phyloP scores from a whole-genome alignment of 352 stramenopile species.

The Phytophthora sojae region DNA sequence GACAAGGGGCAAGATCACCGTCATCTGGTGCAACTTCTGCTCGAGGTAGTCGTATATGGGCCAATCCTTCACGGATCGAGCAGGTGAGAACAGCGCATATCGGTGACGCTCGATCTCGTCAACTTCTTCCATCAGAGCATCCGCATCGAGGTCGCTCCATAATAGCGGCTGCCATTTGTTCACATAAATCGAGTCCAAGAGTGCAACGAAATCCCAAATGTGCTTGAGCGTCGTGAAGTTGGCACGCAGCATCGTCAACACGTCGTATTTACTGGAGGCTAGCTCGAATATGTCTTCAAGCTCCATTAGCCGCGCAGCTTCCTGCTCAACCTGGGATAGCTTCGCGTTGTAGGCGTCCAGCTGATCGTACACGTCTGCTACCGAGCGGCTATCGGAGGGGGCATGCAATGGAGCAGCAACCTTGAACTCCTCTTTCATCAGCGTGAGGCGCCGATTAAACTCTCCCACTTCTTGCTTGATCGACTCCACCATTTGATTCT shows the following conservation, averaged over 20 bases:
- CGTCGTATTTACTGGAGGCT: slow-evolving; percentile 76
- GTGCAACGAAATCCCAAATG: slow-evolving; percentile 94
- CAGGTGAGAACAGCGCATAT: slow-evolving; percentile 57
- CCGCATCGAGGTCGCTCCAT: slow-evolving; percentile 92
- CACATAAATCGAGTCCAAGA: slow-evolving; percentile 77
- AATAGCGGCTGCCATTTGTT: slow-evolving; percentile 87
- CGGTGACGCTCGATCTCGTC: slow-evolving; percentile 78
- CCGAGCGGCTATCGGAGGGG: slow-evolving; percentile 28
- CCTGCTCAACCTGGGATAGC: slow-evolving; percentile 79
- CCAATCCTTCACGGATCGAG: slow-evolving; percentile 91
- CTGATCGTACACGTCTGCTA: slow-evolving; percentile 83
- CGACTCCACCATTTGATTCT: slow-evolving; percentile 89
- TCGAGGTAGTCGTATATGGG: slow-evolving; percentile 93
- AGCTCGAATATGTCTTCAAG: slow-evolving; percentile 97
- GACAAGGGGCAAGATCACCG: slow-evolving; percentile 90
- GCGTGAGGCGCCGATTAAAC: slow-evolving; percentile 76
- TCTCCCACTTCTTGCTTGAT: slow-evolving; percentile 78
- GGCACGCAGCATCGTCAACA: slow-evolving; percentile 76
- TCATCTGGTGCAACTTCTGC: slow-evolving; percentile 93
- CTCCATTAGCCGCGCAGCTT: slow-evolving; percentile 87
- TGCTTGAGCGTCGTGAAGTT: slow-evolving; percentile 93
- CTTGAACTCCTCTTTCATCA: slow-evolving; percentile 74
- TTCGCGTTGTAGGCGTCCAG: slow-evolving; percentile 90
- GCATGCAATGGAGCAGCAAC: slow-evolving; percentile 61
- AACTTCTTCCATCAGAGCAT: slow-evolving; percentile 91